Percentiles rank a stretch among this genome's conserved stretches.
These are phyloP conservation scores for maize (Zea mays) DNA, from an alignment of 176 grass and related monocot species.

Conservation along the genomic window Zm-B73-REFERENCE-NAM-5.0 NC_050103.1:148330501-148331000, in stretches of 20 bases:
- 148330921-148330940: conserved; percentile 9
- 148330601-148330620: conserved; percentile 90
- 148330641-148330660: conserved; percentile 64
- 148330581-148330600: conserved; percentile 98
- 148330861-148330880: conserved; percentile 19
- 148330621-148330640: conserved; percentile 83
- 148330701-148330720: conserved; percentile 79
- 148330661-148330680: conserved; percentile 58
- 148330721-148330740: conserved; percentile 98
- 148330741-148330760: conserved; percentile 78
- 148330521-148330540: conserved; percentile 66
- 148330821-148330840: neutral
- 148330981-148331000: conserved; percentile 10
- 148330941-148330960: conserved; percentile 1
- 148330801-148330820: conserved; percentile 20
- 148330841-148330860: conserved; percentile 23
- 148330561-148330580: conserved; percentile 80
- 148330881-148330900: conserved; percentile 10
- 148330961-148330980: conserved; percentile 18
- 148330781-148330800: conserved; percentile 2
- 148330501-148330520: conserved; percentile 55
- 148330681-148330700: conserved; percentile 45
- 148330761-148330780: conserved; percentile 55
- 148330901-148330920: conserved; percentile 19
- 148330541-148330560: conserved; percentile 68